Percentiles rank a stretch among this genome's conserved stretches.
These are phyloP conservation scores for Crucibulum laeve DNA, from an alignment of 768 basidiomycete genomes.

Conservation along the genomic window DNA sequence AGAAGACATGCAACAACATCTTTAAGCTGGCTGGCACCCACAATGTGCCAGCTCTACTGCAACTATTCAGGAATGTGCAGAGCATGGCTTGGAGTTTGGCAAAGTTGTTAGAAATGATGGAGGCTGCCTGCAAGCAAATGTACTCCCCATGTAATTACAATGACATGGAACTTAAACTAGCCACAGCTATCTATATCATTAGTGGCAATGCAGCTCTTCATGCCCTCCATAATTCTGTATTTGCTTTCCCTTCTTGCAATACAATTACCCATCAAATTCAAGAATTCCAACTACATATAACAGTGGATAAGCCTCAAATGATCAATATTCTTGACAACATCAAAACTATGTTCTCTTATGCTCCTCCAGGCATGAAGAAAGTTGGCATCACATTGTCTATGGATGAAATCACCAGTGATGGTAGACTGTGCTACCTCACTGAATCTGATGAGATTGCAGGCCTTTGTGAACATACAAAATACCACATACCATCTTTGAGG, in stretches of 20 bases:
- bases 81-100: constrained; percentile 8
- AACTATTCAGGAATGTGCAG: constrained; percentile 17
- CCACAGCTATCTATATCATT: constrained; percentile 18
- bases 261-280: constrained; percentile 12
- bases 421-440: constrained; percentile 15
- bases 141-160: constrained; percentile 17
- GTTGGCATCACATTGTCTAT: constrained; percentile 14
- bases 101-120: constrained; percentile 11
- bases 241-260: constrained; percentile 14
- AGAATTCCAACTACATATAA: constrained; percentile 10
- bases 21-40: constrained; percentile 10
- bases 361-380: constrained; percentile 3
- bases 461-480: constrained; percentile 18
- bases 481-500: constrained; percentile 6
- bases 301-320: constrained; percentile 7
- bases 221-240: constrained; percentile 19
- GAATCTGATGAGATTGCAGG: constrained; percentile 18
- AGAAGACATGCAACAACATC: constrained; percentile 7
- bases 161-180: constrained; percentile 17
- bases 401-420: constrained; percentile 22
- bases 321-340: constrained; percentile 21
- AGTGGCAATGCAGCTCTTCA: constrained; percentile 22
- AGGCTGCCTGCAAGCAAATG: constrained; percentile 11
- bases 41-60: constrained; percentile 20
- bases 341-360: constrained; percentile 12